phyloP scores from a whole-genome alignment of 1,284 basidiomycete species.

The Porogramme epimiltina region DNA sequence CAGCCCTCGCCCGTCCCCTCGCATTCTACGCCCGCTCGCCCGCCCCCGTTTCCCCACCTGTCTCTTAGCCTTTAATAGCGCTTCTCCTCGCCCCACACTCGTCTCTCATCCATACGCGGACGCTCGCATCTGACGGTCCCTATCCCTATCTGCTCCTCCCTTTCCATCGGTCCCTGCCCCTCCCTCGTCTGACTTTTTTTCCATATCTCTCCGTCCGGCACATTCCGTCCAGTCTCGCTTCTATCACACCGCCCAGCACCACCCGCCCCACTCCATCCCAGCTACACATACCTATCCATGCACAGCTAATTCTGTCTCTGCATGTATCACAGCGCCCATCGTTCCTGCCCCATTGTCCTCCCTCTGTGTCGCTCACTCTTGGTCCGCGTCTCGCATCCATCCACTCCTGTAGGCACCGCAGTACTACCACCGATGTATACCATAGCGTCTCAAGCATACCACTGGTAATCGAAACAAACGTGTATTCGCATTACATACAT shows the following conservation, averaged over 20 bases:
- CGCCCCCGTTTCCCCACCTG: neutral
- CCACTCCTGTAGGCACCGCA: conserved; percentile 17
- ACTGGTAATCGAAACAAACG: conserved; percentile 25
- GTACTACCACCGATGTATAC: conserved; percentile 28
- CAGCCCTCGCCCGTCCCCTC: neutral
- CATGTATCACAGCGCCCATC: conserved; percentile 22
- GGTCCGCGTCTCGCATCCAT: conserved; percentile 13
- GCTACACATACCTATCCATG: conserved; percentile 28
- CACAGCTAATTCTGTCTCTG: conserved; percentile 22
- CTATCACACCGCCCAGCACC: conserved; percentile 4
- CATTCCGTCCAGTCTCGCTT: conserved; percentile 1
- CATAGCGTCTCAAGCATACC: conserved; percentile 26
- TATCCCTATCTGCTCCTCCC: conserved; percentile 2
- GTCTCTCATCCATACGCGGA: neutral
- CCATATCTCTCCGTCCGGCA: conserved; percentile 6
- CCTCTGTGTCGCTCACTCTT: conserved; percentile 4
- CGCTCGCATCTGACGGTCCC: conserved; percentile 3
- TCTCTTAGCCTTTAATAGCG: neutral
- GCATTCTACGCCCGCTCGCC: neutral
- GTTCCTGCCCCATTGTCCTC: conserved; percentile 9
- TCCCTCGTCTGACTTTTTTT: conserved; percentile 6
- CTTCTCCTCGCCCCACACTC: neutral
- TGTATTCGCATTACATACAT: conserved; percentile 13
- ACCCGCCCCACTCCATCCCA: neutral
- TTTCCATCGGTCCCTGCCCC: conserved; percentile 7